These are phyloP conservation scores for Asterophora parasitica DNA, from an alignment of 768 basidiomycete genomes.

Conservation along the genomic window DNA sequence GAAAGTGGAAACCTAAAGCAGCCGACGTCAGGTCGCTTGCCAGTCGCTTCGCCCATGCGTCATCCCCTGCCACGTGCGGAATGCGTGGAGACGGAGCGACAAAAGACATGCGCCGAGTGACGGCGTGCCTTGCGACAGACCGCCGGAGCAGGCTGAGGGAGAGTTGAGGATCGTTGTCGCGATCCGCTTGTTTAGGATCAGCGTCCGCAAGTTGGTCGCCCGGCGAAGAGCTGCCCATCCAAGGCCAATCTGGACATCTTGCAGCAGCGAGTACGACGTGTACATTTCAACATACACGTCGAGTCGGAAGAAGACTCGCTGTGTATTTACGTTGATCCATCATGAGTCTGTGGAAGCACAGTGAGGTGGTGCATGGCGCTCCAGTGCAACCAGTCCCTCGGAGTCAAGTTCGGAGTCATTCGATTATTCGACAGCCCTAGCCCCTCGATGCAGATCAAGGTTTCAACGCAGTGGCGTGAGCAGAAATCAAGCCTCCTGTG, in stretches of 20 bases:
- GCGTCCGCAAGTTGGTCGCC: too few relatives aligned
- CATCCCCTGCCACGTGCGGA: constrained; percentile 15
- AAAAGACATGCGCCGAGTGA: constrained; percentile 10
- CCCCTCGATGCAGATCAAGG: not conserved
- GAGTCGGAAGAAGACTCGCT: not conserved
- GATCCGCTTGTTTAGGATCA: too few relatives aligned
- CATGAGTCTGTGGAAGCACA: not conserved
- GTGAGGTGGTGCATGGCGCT: not conserved
- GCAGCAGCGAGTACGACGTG: not conserved
- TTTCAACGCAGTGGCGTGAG: not conserved
- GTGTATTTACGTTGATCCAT: constrained; percentile 8
- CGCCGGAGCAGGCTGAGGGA: constrained; percentile 4
- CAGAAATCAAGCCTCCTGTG: not conserved
- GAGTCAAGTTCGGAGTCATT: not conserved
- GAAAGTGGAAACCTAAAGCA: too few relatives aligned
- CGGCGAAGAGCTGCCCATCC: not conserved
- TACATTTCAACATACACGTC: not conserved
- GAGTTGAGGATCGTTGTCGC: not conserved
- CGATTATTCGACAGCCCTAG: not conserved
- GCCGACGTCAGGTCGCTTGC: not conserved
- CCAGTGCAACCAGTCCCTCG: not conserved
- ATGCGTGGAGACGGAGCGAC: constrained; percentile 9
- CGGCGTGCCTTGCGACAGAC: constrained; percentile 15
- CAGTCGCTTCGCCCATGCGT: constrained; percentile 7
- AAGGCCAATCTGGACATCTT: not conserved